A percentile compares a stretch with the other conserved stretches of the same genome.
Evolutionary conservation across 2,329 filamentous ascomycete species (phyloP).

Genomic region (Gyromitra esculenta): DNA sequence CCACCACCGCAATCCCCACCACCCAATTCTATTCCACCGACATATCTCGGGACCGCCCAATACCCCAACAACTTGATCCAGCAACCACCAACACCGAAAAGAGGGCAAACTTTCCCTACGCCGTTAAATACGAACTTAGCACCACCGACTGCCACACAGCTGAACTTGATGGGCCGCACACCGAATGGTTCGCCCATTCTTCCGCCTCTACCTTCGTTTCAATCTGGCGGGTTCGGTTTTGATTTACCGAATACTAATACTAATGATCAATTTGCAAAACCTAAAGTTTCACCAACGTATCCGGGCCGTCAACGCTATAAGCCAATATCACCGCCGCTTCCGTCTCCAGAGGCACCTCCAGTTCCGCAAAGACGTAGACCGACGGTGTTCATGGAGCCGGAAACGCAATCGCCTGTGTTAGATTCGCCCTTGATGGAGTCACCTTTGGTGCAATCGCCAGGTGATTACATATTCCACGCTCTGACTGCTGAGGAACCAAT

Average conservation of each 20-base stretch:
- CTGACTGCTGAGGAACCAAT: constrained; percentile 53
- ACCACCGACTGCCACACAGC: constrained; percentile 35
- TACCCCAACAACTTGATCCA: constrained; percentile 45
- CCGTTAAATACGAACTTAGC: constrained; percentile 35
- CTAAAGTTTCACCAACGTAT: constrained; percentile 35
- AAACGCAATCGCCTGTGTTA: constrained; percentile 13
- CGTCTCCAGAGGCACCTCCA: constrained; percentile 19
- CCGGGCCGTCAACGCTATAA: constrained; percentile 32
- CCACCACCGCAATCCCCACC: constrained; percentile 42
- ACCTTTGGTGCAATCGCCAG: constrained; percentile 29
- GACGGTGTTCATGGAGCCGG: constrained; percentile 20
- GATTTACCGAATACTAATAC: constrained; percentile 40
- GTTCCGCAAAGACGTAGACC: constrained; percentile 32
- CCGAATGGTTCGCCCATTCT: constrained; percentile 51
- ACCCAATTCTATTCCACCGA: constrained; percentile 34
- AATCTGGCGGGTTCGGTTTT: constrained; percentile 51
- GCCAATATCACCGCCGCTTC: constrained; percentile 3
- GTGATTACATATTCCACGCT: constrained; percentile 50
- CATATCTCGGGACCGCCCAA: constrained; percentile 41
- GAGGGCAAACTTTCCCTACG: constrained; percentile 37
- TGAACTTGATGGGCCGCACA: constrained; percentile 31
- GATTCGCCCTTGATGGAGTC: constrained; percentile 34
- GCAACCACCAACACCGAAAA: constrained; percentile 25
- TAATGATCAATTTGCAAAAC: constrained; percentile 29
- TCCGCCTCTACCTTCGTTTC: constrained; percentile 54